Evolutionary conservation across 2,329 filamentous ascomycete species (phyloP).

Genomic region (Penicillium corylophilum): DNA sequence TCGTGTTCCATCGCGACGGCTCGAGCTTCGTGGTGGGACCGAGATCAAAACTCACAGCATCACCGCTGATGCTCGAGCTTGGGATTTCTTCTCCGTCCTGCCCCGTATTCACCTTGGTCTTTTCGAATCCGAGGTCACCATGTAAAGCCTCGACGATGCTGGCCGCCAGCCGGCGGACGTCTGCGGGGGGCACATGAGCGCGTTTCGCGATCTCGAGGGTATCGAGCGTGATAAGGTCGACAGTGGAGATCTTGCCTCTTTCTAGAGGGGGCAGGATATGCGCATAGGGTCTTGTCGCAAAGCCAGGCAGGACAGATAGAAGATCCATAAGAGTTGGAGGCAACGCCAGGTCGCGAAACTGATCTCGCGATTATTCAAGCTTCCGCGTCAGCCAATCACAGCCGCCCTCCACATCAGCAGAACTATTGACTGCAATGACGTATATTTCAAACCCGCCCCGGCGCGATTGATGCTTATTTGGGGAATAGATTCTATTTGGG

Average conservation of each 20-base stretch:
- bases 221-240: constrained; percentile 83
- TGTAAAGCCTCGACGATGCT: constrained; percentile 68
- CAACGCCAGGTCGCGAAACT: constrained; percentile 5
- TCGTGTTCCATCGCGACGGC: constrained; percentile 52
- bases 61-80: constrained; percentile 24
- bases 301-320: constrained; percentile 75
- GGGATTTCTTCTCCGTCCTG: constrained; percentile 12
- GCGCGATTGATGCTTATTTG: too few relatives aligned
- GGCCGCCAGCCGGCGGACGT: constrained; percentile 71
- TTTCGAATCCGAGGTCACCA: constrained; percentile 54
- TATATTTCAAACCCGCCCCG: too few relatives aligned
- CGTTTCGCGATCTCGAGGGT: constrained; percentile 79
- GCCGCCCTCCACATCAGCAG: neutral
- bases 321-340: constrained; percentile 60
- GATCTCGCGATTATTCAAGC: constrained; percentile 12
- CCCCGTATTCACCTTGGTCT: constrained; percentile 4
- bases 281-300: constrained; percentile 68
- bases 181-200: constrained; percentile 75
- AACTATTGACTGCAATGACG: neutral
- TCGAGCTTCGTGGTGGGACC: constrained; percentile 31
- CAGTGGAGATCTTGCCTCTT: constrained; percentile 71
- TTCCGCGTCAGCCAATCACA: constrained; percentile 16
- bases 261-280: constrained; percentile 79
- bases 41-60: constrained; percentile 16
- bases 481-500: too few relatives aligned